phyloP scores from a whole-genome alignment of 208 protist species.

The Crithidia acanthocephali region DNA sequence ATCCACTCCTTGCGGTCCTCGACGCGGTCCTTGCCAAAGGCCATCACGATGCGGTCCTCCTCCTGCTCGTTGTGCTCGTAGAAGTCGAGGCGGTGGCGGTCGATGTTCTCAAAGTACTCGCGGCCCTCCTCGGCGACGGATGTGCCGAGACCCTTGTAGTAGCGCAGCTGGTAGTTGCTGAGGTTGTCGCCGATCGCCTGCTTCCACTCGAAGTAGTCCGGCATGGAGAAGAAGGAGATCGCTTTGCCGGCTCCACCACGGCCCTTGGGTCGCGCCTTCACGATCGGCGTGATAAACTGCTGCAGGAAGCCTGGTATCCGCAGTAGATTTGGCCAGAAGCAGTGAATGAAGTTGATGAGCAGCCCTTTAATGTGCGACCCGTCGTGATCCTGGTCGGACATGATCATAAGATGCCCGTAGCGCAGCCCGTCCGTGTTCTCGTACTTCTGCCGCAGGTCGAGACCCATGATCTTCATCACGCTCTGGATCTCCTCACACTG shows the following conservation, averaged over 20 bases:
- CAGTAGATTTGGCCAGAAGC: conserved; percentile 99
- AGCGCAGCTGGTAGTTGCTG: conserved; percentile 98
- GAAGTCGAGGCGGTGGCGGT: conserved; percentile 98
- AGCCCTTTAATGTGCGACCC: conserved; percentile 99
- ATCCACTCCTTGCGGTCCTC: conserved; percentile 99
- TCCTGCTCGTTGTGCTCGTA: conserved; percentile 80
- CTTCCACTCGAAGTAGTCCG: conserved; percentile 98
- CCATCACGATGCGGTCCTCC: conserved; percentile 97
- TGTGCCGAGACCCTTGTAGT: conserved; percentile 99
- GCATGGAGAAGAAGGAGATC: conserved; percentile 99
- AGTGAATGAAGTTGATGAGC: conserved; percentile 99
- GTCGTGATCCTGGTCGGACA: conserved; percentile 99
- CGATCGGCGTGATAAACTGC: conserved; percentile 99
- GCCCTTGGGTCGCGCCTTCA: conserved; percentile 96
- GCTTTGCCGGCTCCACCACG: conserved; percentile 56
- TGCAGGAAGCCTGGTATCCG: conserved; percentile 97
- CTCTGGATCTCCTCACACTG: conserved; percentile 97
- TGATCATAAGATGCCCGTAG: conserved; percentile 99
- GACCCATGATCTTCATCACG: conserved; percentile 96
- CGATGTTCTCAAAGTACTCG: conserved; percentile 99
- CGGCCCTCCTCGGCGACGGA: conserved; percentile 97
- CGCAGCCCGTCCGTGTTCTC: conserved; percentile 90
- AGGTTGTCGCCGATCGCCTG: conserved; percentile 64
- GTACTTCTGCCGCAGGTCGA: conserved; percentile 95
- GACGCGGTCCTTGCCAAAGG: conserved; percentile 98